These are phyloP conservation scores for Colletotrichum melonis DNA, from an alignment of 2,329 filamentous ascomycete species.

Conservation along the genomic window DNA sequence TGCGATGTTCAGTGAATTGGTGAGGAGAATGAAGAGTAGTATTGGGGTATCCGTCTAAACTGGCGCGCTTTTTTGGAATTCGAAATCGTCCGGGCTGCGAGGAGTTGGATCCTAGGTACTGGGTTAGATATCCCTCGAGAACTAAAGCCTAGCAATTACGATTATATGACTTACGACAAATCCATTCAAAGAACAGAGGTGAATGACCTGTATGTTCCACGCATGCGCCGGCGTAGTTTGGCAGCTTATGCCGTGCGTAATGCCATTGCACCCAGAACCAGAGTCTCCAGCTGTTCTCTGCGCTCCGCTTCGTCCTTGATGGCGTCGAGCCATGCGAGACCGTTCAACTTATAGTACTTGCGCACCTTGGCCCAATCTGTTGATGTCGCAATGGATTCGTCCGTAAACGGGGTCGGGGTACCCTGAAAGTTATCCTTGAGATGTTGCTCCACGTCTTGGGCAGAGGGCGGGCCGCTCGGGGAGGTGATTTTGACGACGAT, in stretches of 20 bases:
- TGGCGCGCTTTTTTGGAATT: neutral
- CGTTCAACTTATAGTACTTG: constrained; percentile 89
- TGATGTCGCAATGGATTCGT: constrained; percentile 68
- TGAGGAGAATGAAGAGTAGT: constrained; percentile 61
- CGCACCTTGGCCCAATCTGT: constrained; percentile 77
- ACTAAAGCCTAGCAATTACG: neutral
- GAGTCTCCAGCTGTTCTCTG: constrained; percentile 71
- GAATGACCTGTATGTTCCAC: neutral
- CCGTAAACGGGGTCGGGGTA: constrained; percentile 66
- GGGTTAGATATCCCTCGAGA: neutral
- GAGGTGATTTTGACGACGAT: constrained; percentile 83
- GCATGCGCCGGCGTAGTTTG: neutral
- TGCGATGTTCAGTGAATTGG: constrained; percentile 72
- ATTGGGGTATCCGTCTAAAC: constrained; percentile 49
- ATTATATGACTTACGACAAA: constrained; percentile 5
- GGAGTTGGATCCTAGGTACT: neutral
- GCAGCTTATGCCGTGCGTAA: constrained; percentile 64
- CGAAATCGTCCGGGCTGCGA: neutral
- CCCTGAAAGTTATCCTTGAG: constrained; percentile 73
- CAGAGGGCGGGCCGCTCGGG: constrained; percentile 55
- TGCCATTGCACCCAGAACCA: constrained; percentile 82
- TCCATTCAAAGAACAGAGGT: neutral
- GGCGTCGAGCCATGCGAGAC: constrained; percentile 61
- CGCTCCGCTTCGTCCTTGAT: constrained; percentile 56
- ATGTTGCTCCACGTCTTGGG: constrained; percentile 67